Conservation (phyloP, 345 rosid species). For the Eucalyptus globulus region DNA sequence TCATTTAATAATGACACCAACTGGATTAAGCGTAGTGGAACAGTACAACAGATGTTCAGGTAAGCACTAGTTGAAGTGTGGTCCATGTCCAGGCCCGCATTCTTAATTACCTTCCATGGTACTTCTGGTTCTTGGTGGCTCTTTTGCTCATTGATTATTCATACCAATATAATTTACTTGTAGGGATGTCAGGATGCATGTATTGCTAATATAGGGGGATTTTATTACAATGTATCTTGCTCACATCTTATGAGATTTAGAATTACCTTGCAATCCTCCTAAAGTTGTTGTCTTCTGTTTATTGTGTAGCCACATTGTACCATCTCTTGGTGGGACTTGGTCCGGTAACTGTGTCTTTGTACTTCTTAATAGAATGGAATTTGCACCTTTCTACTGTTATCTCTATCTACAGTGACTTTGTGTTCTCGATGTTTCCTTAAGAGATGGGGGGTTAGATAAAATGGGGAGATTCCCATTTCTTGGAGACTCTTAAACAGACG, state of each 20-base stretch:
- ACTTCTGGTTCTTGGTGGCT: background rate
- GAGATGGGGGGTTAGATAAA: background rate
- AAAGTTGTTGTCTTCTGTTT: background rate
- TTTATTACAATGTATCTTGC: background rate
- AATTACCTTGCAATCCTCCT: background rate
- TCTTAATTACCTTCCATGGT: background rate
- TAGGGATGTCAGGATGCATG: background rate
- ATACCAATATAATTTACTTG: background rate
- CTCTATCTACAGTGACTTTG: background rate
- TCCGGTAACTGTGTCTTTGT: background rate
- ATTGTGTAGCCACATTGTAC: background rate
- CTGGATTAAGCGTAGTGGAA: conserved; percentile 13
- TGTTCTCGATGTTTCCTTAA: background rate
- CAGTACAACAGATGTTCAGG: conserved; percentile 12
- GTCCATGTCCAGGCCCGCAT: background rate
- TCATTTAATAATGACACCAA: conserved; percentile 12
- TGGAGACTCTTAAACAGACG: background rate
- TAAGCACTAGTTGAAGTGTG: background rate
- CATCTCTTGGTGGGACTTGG: background rate
- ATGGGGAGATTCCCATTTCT: background rate
- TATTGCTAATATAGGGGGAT: background rate
- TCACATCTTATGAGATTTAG: background rate
- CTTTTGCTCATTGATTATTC: background rate
- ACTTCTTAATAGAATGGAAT: background rate
- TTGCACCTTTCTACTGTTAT: background rate